These are phyloP conservation scores for Platanthera zijinensis DNA, from an alignment of 106 monocot genomes.

Conservation along the genomic window DNA sequence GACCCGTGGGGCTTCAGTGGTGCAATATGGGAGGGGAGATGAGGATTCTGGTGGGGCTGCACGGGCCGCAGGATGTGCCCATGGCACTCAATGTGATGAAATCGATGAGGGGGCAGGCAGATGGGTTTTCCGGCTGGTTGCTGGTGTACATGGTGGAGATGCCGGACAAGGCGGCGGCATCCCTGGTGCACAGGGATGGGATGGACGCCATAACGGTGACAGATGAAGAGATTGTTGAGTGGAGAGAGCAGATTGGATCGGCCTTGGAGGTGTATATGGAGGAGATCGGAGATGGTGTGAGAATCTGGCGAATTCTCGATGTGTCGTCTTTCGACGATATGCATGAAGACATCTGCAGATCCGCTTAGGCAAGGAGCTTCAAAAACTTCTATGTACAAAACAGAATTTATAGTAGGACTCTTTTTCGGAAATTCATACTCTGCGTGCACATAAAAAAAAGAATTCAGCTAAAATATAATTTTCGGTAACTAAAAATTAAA, in stretches of 20 bases:
- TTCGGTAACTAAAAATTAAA: too few relatives aligned
- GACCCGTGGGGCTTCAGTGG: constrained; percentile 46
- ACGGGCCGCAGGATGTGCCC: constrained; percentile 36
- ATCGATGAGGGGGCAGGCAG: constrained; percentile 15
- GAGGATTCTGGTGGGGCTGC: constrained; percentile 42
- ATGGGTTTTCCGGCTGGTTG: background rate
- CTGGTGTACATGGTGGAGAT: constrained; percentile 42
- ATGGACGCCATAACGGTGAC: constrained; percentile 23
- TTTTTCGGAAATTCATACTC: too few relatives aligned
- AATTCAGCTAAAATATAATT: too few relatives aligned
- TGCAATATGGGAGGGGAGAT: constrained; percentile 26
- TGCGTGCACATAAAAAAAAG: too few relatives aligned
- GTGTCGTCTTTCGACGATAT: constrained; percentile 38
- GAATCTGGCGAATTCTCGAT: constrained; percentile 28
- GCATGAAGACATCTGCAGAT: constrained; percentile 58
- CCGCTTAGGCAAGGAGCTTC: constrained; percentile 24
- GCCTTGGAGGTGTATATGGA: constrained; percentile 30
- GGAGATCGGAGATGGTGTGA: constrained; percentile 23
- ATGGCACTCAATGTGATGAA: constrained; percentile 36
- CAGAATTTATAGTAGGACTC: too few relatives aligned
- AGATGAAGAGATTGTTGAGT: constrained; percentile 27
- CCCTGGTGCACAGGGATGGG: constrained; percentile 41
- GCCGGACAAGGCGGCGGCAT: constrained; percentile 29
- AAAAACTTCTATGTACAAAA: too few relatives aligned
- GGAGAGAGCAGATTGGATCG: constrained; percentile 33